A percentile compares a stretch with the other conserved stretches of the same genome.
These are phyloP conservation scores for Calonectria pteridis DNA, from an alignment of 2,329 filamentous ascomycete genomes.

Conservation along the genomic window DNA sequence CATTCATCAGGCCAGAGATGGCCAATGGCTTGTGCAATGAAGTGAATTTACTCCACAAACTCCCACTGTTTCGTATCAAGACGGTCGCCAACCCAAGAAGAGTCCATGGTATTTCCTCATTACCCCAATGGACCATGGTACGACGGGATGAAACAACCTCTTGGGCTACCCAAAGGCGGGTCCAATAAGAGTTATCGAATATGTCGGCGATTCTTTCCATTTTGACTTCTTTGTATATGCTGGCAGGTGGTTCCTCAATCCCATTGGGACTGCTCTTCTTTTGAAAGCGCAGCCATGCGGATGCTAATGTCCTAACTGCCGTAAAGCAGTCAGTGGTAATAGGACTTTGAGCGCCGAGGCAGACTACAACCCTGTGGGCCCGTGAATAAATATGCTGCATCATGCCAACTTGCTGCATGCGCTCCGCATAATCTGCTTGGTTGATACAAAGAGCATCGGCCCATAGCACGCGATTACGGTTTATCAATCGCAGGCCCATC, in stretches of 20 bases:
- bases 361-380: not conserved
- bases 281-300: constrained; percentile 5
- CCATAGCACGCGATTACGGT: not conserved
- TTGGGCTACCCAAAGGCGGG: constrained; percentile 1
- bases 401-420: constrained; percentile 7
- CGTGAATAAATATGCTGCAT: constrained; percentile 15
- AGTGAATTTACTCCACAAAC: not conserved
- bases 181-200: constrained; percentile 7
- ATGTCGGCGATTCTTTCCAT: not conserved
- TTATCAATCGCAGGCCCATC: not conserved
- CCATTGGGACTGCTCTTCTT: not conserved
- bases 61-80: constrained; percentile 11
- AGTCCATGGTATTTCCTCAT: constrained; percentile 16
- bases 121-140: constrained; percentile 3
- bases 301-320: not conserved
- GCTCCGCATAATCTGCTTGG: constrained; percentile 6
- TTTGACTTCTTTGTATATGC: not conserved
- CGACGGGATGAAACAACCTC: constrained; percentile 3
- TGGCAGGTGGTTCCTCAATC: not conserved
- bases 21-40: not conserved
- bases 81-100: not conserved
- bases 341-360: not conserved
- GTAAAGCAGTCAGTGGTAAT: not conserved
- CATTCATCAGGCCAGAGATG: constrained; percentile 4
- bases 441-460: constrained; percentile 18